Conservation (phyloP, 176 grass and related monocot genomes). For the Aegilops tauschii region DNA sequence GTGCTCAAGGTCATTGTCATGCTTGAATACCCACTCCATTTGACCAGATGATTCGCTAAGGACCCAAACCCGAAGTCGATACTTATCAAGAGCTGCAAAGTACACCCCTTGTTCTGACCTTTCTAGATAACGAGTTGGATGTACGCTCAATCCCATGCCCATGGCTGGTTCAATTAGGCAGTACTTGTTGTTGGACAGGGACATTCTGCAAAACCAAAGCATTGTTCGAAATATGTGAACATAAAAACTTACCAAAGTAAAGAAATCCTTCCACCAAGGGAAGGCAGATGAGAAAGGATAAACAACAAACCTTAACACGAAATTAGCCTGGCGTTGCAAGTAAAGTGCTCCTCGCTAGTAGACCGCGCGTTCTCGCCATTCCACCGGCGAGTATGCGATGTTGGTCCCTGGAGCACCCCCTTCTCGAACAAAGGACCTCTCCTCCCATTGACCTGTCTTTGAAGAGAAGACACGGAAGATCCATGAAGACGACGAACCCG, state of each 20-base stretch:
- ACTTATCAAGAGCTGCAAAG: not conserved
- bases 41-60: not conserved
- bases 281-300: not conserved
- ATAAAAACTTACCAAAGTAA: not conserved
- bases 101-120: not conserved
- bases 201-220: not conserved
- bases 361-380: not conserved
- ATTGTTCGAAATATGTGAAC: not conserved
- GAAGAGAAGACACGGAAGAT: not conserved
- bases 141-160: not conserved
- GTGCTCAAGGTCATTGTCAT: not conserved
- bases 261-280: not conserved
- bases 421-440: not conserved
- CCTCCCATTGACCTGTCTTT: not conserved
- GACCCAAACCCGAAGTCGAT: not conserved
- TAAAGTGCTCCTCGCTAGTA: constrained; percentile 1
- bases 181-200: not conserved
- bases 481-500: not conserved
- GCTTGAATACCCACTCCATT: not conserved
- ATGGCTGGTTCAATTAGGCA: not conserved
- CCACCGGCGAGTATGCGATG: too few relatives aligned
- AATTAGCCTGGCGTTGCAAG: not conserved
- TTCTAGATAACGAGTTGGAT: not conserved
- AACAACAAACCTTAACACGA: not conserved
- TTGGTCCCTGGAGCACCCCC: not conserved